Evolutionary conservation across 1,139 yeast genomes (phyloP).

Genomic region (Lodderomyces theae): DNA sequence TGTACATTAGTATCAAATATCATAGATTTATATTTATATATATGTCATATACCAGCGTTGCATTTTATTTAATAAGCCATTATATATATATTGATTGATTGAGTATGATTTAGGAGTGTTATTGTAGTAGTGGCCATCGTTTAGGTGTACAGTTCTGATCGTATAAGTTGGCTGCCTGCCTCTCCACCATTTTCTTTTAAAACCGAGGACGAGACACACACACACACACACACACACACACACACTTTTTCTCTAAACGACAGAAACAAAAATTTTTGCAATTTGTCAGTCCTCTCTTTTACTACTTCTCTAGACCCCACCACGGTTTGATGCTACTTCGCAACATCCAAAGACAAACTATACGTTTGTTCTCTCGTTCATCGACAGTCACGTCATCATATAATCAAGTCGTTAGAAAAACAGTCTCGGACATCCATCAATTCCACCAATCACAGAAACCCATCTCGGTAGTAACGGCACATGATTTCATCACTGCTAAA

Average conservation of each 20-base stretch:
- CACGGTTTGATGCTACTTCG: background rate
- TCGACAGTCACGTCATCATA: conserved; percentile 13
- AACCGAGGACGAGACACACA: no score
- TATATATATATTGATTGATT: background rate
- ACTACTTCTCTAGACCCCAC: no score
- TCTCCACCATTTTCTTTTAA: no score
- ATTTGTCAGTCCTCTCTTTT: no score
- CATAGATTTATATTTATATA: background rate
- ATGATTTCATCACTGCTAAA: conserved; percentile 76
- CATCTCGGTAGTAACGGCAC: conserved; percentile 78
- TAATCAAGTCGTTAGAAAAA: conserved; percentile 19
- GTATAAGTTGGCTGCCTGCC: no score
- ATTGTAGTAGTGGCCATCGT: background rate
- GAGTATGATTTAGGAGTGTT: background rate
- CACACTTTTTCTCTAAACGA: no score
- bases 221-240: no score
- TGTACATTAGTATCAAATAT: background rate
- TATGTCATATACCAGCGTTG: background rate
- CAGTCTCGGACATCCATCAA: conserved; percentile 43
- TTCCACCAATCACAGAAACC: conserved; percentile 46
- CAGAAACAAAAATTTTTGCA: no score
- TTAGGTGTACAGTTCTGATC: background rate
- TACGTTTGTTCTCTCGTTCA: background rate
- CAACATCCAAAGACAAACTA: background rate
- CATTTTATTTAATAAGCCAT: background rate